Evolutionary conservation across 2,329 filamentous ascomycete species (phyloP), one percentile per base, ranked within the genome.

Genomic region (Neocatenulostroma microsporum): DNA sequence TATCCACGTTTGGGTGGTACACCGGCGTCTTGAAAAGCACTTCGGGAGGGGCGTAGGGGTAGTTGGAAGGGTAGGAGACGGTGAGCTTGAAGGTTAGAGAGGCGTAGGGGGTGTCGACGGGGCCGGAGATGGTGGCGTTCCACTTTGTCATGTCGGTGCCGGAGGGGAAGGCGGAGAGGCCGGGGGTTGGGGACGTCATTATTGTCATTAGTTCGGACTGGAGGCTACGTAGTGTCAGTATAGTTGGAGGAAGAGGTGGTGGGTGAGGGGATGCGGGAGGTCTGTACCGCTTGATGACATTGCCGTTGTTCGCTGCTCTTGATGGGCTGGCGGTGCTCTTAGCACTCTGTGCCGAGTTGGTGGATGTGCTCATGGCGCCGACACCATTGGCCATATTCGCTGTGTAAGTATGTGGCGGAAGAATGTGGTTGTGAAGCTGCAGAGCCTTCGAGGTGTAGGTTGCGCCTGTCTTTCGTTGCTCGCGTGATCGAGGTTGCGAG

Each of bases 1-100:
- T 95, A 67, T 98, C 91, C 52, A 98, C 85, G 55, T 98, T 98
- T 36, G 91, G 91, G 64, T 98, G 91, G 72, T 96, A 98, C 66
- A 98, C 95, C 24, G 91, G 91, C 5, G 93, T 98, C 70, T 88
- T 94, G 78, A 95, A 98, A 41, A 94, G 74, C 13, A 98, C 91
- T 2, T 82, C 86, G 1, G 91, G 91, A 15, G 91, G 78, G 2
- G 81, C 76, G 62, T 95, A 95, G 8, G 91, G 91, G 61, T 98
- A 98, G 68, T 89, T 94, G 53, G 76, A 70, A 7, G 89, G 87
- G 65, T 96, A 98, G 31, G 78, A 73, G 60, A 98, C 89, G 50
- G 80, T 82, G 50, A 98, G 83, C 70, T 95, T 96, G 68, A 98
- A 82, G 31, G 78, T 84, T 36, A 96, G 76, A 48, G 78, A 78